Conservation (phyloP, 2,329 filamentous ascomycete species). For the Aspergillus aculeatus region DNA sequence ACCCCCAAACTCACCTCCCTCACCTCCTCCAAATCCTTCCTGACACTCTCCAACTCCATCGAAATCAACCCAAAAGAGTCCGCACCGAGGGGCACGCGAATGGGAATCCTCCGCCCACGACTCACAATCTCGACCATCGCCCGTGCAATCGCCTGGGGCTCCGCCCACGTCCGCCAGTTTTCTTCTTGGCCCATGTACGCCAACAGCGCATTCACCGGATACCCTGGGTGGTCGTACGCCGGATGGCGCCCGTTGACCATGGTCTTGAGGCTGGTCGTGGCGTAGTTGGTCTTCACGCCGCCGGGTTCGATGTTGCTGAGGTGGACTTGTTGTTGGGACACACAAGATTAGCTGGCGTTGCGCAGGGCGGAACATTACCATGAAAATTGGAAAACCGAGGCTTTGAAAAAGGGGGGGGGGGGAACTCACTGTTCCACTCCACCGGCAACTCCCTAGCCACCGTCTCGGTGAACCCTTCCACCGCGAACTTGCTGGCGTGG, state of each 20-base stretch:
- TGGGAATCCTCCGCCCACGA: constrained; percentile 37
- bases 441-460: constrained; percentile 21
- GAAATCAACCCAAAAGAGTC: not conserved
- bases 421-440: constrained; percentile 33
- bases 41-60: not conserved
- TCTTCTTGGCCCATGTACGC: not conserved
- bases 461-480: constrained; percentile 24
- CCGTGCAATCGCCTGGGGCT: constrained; percentile 31
- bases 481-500: constrained; percentile 26
- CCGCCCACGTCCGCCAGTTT: constrained; percentile 11
- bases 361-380: too few relatives aligned
- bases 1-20: not conserved
- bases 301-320: constrained; percentile 37
- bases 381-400: too few relatives aligned
- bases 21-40: constrained; percentile 1
- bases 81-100: constrained; percentile 44
- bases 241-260: constrained; percentile 1
- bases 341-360: not conserved
- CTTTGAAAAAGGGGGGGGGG: too few relatives aligned
- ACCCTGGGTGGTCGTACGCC: not conserved
- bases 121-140: constrained; percentile 39
- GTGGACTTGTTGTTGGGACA: not conserved
- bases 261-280: constrained; percentile 15
- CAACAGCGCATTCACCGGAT: not conserved
- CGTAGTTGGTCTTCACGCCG: constrained; percentile 39